phyloP scores from a whole-genome alignment of 2,329 filamentous ascomycete genomes.

The Diaporthe ampelina region DNA sequence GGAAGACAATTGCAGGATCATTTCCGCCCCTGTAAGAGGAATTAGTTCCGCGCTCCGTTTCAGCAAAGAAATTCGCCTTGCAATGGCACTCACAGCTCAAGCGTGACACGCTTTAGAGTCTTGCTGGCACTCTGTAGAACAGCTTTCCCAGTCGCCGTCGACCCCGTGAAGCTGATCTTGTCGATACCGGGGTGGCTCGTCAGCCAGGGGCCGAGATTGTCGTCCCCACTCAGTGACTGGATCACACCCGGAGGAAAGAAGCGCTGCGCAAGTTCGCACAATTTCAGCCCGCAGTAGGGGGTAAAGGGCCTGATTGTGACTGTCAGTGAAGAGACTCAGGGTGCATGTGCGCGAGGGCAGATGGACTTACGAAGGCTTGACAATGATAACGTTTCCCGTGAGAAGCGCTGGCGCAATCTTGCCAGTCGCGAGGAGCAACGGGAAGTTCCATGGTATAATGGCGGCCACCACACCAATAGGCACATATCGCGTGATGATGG shows the following conservation, averaged over 20 bases:
- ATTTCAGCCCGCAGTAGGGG: constrained; percentile 70
- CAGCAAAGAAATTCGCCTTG: background rate
- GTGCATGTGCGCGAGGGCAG: background rate
- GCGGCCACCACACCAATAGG: background rate
- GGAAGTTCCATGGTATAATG: background rate
- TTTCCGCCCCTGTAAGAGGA: constrained; percentile 56
- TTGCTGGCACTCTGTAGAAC: constrained; percentile 57
- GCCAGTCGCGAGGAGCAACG: background rate
- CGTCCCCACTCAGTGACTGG: constrained; percentile 71
- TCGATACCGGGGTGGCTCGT: constrained; percentile 70
- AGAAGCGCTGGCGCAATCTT: background rate
- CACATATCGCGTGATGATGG: background rate
- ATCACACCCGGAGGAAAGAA: constrained; percentile 74
- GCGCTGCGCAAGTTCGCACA: constrained; percentile 68
- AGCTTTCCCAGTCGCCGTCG: constrained; percentile 52
- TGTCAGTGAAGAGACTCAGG: constrained; percentile 47
- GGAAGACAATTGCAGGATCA: constrained; percentile 61
- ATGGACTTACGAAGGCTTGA: constrained; percentile 54
- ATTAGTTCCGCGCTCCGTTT: too few species aligned
- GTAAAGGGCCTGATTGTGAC: constrained; percentile 49
- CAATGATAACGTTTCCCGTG: background rate
- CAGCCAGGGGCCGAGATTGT: constrained; percentile 70
- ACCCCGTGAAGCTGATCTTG: constrained; percentile 76
- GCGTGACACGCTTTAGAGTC: constrained; percentile 60
- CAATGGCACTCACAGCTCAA: constrained; percentile 49